Percentiles rank a stretch among this genome's conserved stretches.
Evolutionary conservation across 441 rosid species (phyloP).

Genomic region (Raphanus hybrid): DNA sequence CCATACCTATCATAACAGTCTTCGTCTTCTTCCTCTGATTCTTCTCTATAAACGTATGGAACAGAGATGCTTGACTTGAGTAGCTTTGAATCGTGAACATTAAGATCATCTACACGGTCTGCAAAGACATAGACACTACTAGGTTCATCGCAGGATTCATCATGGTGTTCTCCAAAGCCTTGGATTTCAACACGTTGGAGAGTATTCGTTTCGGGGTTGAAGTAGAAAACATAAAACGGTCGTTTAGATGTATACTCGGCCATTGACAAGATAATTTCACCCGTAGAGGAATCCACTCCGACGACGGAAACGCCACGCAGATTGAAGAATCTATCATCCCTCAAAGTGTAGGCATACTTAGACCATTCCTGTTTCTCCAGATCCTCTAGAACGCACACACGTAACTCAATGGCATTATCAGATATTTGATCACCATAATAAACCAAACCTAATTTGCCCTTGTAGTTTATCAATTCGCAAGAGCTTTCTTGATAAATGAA

Average conservation of each 20-base stretch:
- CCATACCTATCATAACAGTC: background rate
- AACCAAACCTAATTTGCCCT: background rate
- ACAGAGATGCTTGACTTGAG: constrained; percentile 2
- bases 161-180: background rate
- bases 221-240: constrained; percentile 14
- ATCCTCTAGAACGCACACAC: background rate
- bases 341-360: background rate
- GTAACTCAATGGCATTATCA: background rate
- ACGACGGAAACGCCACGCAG: background rate
- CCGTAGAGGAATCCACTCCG: background rate
- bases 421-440: background rate
- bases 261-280: background rate
- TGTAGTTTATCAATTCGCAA: background rate
- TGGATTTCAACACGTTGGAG: constrained; percentile 5
- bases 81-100: background rate
- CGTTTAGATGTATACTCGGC: background rate
- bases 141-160: background rate
- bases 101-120: background rate
- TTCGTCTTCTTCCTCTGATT: background rate
- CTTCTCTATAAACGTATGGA: background rate
- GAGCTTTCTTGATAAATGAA: background rate
- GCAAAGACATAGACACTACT: background rate
- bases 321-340: background rate
- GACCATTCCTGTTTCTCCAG: background rate
- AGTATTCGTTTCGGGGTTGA: background rate